A percentile compares a stretch with the other conserved stretches of the same genome.
Evolutionary conservation across 2,329 filamentous ascomycete genomes (phyloP).

Genomic region (Aurifilum marmelostoma): DNA sequence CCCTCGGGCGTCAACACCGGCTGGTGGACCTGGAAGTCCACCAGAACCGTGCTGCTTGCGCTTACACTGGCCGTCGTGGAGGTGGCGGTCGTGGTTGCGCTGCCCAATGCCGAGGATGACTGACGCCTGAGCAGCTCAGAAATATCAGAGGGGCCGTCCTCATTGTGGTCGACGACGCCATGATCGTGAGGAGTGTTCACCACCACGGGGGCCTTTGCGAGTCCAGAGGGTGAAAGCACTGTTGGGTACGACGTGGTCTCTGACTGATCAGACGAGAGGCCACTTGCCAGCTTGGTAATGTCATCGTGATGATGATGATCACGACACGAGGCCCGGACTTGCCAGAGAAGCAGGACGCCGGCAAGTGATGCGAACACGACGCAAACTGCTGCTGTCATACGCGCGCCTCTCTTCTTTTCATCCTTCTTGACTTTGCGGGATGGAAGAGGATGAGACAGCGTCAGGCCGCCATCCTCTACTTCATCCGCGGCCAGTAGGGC

Average conservation of each 20-base stretch:
- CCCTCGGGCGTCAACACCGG: slow-evolving; percentile 61
- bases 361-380: slow-evolving; percentile 16
- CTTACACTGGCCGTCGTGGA: slow-evolving; percentile 31
- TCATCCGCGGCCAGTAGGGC: neutral
- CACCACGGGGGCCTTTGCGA: neutral
- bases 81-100: slow-evolving; percentile 29
- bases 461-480: neutral
- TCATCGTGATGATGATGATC: slow-evolving; percentile 5
- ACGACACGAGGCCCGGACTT: slow-evolving; percentile 12
- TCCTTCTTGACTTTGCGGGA: neutral
- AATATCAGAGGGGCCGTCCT: neutral
- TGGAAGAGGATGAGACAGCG: neutral
- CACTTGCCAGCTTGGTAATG: neutral
- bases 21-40: slow-evolving; percentile 71
- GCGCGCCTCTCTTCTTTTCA: neutral
- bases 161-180: neutral
- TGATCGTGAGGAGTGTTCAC: neutral
- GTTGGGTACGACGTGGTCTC: neutral
- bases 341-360: neutral
- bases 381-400: neutral
- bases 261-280: neutral
- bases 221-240: slow-evolving; percentile 2
- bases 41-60: slow-evolving; percentile 45
- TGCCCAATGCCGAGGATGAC: slow-evolving; percentile 14
- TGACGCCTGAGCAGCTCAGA: slow-evolving; percentile 8